A percentile compares a stretch with the other conserved stretches of the same genome.
Evolutionary conservation across 2,329 filamentous ascomycete genomes (phyloP).

Genomic region (Penicillium verrucosum): DNA sequence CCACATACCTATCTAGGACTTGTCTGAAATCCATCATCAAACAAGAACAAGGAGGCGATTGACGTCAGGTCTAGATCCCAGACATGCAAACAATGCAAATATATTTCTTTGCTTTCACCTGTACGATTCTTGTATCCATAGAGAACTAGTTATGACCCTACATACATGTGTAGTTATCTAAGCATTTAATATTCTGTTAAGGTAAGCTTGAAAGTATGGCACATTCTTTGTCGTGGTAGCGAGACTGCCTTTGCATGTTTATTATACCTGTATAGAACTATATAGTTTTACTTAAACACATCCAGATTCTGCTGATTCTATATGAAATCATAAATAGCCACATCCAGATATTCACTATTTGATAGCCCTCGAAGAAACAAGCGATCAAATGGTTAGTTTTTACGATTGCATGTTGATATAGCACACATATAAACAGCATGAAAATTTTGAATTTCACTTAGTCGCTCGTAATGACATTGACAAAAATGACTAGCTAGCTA

Average conservation of each 20-base stretch:
- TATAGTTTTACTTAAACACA: background rate
- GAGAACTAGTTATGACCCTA: background rate
- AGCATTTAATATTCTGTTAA: background rate
- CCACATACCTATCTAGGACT: constrained; percentile 15
- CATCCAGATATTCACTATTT: background rate
- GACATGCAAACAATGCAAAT: constrained; percentile 11
- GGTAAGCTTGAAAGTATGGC: background rate
- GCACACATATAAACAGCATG: background rate
- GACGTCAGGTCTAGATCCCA: constrained; percentile 14
- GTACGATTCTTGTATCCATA: background rate
- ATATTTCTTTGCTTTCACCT: background rate
- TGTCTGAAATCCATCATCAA: constrained; percentile 10
- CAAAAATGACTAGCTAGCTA: constrained; percentile 20
- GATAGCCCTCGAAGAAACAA: background rate
- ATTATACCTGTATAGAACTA: background rate
- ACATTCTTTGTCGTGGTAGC: background rate
- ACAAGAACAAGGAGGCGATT: constrained; percentile 10
- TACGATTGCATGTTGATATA: background rate
- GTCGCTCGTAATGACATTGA: constrained; percentile 16
- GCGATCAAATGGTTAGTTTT: background rate
- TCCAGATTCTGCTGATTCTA: background rate
- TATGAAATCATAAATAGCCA: background rate
- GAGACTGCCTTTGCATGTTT: background rate
- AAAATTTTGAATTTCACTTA: constrained; percentile 6
- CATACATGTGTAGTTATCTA: background rate